These are phyloP conservation scores for Sequoiadendron giganteum DNA, from an alignment of 75 land plant genomes.

Conservation along the genomic window DNA sequence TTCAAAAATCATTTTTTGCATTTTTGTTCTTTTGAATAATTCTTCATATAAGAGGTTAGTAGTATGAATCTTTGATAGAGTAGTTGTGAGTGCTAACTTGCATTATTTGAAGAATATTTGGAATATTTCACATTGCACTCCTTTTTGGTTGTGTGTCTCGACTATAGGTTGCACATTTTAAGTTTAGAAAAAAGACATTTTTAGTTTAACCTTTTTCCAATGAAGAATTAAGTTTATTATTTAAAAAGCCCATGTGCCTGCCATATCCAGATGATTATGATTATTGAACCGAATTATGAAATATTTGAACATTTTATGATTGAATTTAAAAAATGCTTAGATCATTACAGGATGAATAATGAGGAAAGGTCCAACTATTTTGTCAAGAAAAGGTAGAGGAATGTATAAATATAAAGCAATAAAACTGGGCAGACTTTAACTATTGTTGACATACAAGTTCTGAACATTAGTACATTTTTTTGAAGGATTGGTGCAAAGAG, in stretches of 20 bases:
- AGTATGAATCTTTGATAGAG: background rate
- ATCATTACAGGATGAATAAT: background rate
- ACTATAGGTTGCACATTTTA: background rate
- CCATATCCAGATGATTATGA: background rate
- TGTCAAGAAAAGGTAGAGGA: background rate
- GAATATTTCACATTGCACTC: background rate
- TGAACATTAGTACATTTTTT: too few relatives aligned
- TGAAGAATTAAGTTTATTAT: constrained; percentile 1
- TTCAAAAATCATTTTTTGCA: background rate
- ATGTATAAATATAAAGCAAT: too few relatives aligned
- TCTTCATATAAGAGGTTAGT: background rate
- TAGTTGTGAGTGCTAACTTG: background rate
- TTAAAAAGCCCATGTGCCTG: background rate
- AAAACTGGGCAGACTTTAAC: too few relatives aligned
- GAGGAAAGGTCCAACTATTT: background rate
- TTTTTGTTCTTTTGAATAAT: background rate
- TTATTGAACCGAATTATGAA: too few relatives aligned
- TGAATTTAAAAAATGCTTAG: background rate
- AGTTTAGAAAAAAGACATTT: background rate
- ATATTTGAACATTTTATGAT: background rate
- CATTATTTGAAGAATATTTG: background rate
- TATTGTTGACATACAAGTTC: too few relatives aligned
- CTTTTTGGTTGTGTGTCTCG: background rate
- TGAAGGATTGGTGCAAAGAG: too few relatives aligned
- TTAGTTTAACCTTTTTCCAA: background rate